Base-by-base conservation (phyloP, 1,139 yeast genomes). In the Saccharomycopsis crataegensis region DNA sequence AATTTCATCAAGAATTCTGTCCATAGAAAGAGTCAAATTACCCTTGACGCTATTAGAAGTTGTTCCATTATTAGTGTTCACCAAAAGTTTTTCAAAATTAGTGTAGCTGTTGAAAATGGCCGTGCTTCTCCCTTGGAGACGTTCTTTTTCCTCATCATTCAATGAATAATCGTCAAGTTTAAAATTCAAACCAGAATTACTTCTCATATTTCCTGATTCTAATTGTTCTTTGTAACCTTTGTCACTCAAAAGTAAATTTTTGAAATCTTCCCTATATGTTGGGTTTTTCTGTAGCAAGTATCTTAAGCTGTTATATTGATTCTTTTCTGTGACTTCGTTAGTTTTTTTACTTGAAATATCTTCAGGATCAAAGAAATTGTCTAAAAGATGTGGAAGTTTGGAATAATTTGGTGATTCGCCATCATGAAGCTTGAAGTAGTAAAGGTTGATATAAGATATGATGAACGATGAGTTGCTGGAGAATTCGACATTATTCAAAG, bases 171-270 rank as follows among this genome's bases (percentile, higher is more conserved):
- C 41, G n/a, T 46, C 49, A 11, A 41, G 28, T 31, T 46, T 45
- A 38, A 56, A 56, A 46, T 56, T 56, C 32, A 54, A 42, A 37
- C 55, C 51, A 8, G 57, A 51, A 36, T 54, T 51, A 16, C 17
- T 51, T 16, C 58, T 42, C 55, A 54, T 49, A 11, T 49, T 43
- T 16, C 53, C 53, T 11, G 28, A 32, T 31, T 45, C 54, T 36
- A 54, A 54, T 33, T 49, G 54, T 16, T 56, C 58, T 38, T 46
- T 40, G 48, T 45, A 56, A 6, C 58, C 58, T 43, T 56, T 56
- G 9, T 56, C 58, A 14, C 38, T 31, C 9, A 54, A 34, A 14
- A 56, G 37, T 28, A 43, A 41, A 38, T 54, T 37, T 28, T 46
- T 54, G 48, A 56, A 54, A 17, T 48, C 53, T 37, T 47, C 43